Evolutionary conservation across 208 protist species (phyloP).

Genomic region (Phytomonas serpens): DNA sequence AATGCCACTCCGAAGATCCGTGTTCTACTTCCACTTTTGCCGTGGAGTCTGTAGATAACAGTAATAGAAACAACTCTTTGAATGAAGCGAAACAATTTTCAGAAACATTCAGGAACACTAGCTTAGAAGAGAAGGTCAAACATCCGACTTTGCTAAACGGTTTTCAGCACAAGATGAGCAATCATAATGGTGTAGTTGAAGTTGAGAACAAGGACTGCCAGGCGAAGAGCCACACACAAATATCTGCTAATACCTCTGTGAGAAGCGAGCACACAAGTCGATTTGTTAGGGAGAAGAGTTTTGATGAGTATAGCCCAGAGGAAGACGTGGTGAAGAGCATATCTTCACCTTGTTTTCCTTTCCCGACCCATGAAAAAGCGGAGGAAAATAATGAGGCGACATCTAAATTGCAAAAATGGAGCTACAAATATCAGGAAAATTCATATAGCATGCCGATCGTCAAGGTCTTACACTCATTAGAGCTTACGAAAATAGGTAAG

Average conservation of each 20-base stretch:
- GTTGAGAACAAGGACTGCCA: background rate
- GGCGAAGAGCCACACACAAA: background rate
- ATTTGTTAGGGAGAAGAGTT: background rate
- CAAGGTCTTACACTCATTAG: background rate
- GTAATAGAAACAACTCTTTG: background rate
- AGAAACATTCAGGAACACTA: background rate
- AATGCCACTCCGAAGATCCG: background rate
- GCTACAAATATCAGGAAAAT: background rate
- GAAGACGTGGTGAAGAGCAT: background rate
- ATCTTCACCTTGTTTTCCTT: too few relatives aligned
- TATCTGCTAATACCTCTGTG: background rate
- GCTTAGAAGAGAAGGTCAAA: background rate
- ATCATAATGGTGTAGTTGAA: background rate
- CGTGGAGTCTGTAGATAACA: background rate
- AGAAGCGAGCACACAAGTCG: background rate
- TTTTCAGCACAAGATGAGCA: background rate
- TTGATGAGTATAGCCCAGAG: background rate
- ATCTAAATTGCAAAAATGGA: background rate
- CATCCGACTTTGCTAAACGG: background rate
- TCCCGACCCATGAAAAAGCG: background rate
- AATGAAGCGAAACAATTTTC: background rate
- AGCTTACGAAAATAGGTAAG: background rate
- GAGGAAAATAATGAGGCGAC: background rate
- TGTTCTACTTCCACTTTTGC: background rate
- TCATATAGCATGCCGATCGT: background rate